phyloP scores from a whole-genome alignment of 2,329 filamentous ascomycete species.

The Aspergillus amoenus region DNA sequence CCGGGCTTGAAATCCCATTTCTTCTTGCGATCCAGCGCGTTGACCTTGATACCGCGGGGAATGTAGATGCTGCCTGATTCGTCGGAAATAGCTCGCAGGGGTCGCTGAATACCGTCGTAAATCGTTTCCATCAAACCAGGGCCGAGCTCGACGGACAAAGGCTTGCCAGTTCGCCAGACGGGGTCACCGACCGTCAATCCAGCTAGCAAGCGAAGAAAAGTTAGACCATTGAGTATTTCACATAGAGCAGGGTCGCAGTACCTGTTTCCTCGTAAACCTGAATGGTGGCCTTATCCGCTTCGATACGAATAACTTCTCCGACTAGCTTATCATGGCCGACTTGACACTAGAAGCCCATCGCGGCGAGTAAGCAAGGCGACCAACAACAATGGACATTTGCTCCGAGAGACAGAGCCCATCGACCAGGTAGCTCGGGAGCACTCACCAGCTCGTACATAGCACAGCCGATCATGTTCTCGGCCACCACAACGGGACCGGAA shows the following conservation, averaged over 20 bases:
- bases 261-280: constrained; percentile 99
- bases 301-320: constrained; percentile 98
- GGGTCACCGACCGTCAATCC: constrained; percentile 96
- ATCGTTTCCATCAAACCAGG: constrained; percentile 98
- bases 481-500: constrained; percentile 86
- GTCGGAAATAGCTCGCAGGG: constrained; percentile 79
- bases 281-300: constrained; percentile 90
- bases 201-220: constrained; percentile 46
- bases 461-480: constrained; percentile 97
- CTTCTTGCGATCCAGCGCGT: constrained; percentile 83
- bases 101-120: constrained; percentile 98
- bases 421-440: constrained; percentile 12
- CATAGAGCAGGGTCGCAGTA: constrained; percentile 37
- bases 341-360: constrained; percentile 62
- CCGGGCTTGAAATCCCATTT: constrained; percentile 94
- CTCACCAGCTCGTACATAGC: constrained; percentile 98
- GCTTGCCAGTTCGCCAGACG: constrained; percentile 86
- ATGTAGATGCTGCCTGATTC: constrained; percentile 91
- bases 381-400: background rate
- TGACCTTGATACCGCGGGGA: constrained; percentile 84
- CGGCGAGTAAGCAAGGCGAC: constrained; percentile 4
- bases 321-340: constrained; percentile 90
- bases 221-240: constrained; percentile 12
- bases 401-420: background rate
- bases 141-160: constrained; percentile 93